Percentiles rank a stretch among this genome's conserved stretches.
phyloP scores from a whole-genome alignment of 2,329 filamentous ascomycete species.

The Lizonia empirigonia region DNA sequence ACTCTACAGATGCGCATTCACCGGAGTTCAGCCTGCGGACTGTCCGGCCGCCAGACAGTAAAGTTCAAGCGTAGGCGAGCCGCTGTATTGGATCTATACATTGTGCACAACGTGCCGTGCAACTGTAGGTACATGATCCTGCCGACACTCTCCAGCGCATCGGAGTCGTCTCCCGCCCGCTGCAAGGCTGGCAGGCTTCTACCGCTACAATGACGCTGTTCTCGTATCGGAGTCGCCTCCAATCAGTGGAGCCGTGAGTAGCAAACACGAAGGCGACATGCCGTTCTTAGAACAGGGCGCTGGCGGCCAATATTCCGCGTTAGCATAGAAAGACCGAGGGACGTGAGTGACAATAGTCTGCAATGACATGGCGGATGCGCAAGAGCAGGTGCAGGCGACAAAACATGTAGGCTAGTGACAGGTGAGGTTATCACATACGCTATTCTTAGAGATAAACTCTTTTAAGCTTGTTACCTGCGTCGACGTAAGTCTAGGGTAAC shows the following conservation, averaged over 20 bases:
- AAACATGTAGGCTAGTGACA: constrained; percentile 25
- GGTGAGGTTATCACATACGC: constrained; percentile 15
- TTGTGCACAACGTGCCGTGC: constrained; percentile 14
- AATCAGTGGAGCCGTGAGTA: constrained; percentile 25
- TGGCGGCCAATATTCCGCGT: constrained; percentile 20
- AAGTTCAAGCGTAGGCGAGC: constrained; percentile 10
- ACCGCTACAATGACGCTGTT: constrained; percentile 3
- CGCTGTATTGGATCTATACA: constrained; percentile 12
- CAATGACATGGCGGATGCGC: constrained; percentile 27
- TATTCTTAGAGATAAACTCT: constrained; percentile 45
- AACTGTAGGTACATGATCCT: constrained; percentile 1
- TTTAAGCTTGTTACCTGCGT: constrained; percentile 31
- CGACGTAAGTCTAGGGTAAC: constrained; percentile 4
- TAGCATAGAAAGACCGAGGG: constrained; percentile 25
- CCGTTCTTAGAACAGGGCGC: constrained; percentile 21
- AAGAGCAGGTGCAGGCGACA: constrained; percentile 39
- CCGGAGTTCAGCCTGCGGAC: constrained; percentile 2
- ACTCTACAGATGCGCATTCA: constrained; percentile 5
- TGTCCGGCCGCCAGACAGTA: background rate
- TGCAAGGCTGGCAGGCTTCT: constrained; percentile 23
- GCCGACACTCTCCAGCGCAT: constrained; percentile 9
- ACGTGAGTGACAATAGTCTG: constrained; percentile 20
- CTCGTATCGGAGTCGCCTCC: constrained; percentile 16
- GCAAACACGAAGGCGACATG: constrained; percentile 37
- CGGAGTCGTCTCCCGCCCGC: constrained; percentile 16